Percentiles rank a stretch among this genome's conserved stretches.
phyloP scores from a whole-genome alignment of 148 eudicot species.

The Spergularia marina region DNA sequence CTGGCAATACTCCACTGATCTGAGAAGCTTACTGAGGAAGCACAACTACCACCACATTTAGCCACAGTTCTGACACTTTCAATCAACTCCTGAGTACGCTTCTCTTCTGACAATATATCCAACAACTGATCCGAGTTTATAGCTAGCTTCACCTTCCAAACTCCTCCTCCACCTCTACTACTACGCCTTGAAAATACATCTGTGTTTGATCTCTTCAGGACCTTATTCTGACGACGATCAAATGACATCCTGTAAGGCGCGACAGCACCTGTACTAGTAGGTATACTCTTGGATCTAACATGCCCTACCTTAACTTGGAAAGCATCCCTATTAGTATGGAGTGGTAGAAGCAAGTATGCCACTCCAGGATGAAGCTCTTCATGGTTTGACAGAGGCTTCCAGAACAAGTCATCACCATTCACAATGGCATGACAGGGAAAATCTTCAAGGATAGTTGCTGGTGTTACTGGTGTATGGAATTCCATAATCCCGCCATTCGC shows the following conservation, averaged over 20 bases:
- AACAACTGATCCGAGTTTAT: conserved; percentile 64
- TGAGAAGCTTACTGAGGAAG: conserved; percentile 42
- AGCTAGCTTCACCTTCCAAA: conserved; percentile 91
- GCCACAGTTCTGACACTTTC: conserved; percentile 84
- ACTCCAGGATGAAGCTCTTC: conserved; percentile 61
- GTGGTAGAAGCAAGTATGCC: conserved; percentile 69
- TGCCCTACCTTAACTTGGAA: conserved; percentile 46
- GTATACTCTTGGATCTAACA: conserved; percentile 65
- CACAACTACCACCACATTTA: conserved; percentile 52
- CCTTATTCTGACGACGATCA: conserved; percentile 39
- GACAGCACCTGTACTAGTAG: conserved; percentile 14
- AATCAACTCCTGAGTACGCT: conserved; percentile 63
- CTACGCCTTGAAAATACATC: conserved; percentile 28
- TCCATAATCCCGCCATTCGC: conserved; percentile 87
- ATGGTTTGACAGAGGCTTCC: conserved; percentile 60
- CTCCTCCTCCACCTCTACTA: conserved; percentile 44
- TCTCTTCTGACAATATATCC: conserved; percentile 70
- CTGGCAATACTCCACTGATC: conserved; percentile 77
- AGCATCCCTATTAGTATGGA: conserved; percentile 22
- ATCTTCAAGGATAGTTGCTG: conserved; percentile 62
- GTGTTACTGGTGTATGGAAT: conserved; percentile 53
- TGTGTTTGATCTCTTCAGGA: conserved; percentile 43
- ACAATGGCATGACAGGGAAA: conserved; percentile 72
- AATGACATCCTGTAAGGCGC: conserved; percentile 72
- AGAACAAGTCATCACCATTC: conserved; percentile 57